These are phyloP conservation scores for Gynandropsis gynandra DNA, from an alignment of 345 rosid species.

Conservation along the genomic window DNA sequence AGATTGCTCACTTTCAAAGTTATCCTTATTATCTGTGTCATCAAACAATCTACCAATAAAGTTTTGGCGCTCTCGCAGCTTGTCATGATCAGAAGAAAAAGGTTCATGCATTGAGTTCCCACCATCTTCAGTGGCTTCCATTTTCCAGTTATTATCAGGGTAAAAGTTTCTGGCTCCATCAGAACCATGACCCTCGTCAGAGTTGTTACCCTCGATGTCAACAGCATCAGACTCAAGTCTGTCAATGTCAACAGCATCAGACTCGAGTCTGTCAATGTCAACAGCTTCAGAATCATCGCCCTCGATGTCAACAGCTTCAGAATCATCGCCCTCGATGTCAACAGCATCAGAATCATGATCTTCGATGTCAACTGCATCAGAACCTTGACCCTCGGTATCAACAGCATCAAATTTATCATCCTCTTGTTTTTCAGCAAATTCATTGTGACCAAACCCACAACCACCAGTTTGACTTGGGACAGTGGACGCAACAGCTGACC, in stretches of 20 bases:
- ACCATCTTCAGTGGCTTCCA: constrained; percentile 21
- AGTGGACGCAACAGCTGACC: constrained; percentile 33
- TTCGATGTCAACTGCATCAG: constrained; percentile 35
- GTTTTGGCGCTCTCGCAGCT: constrained; percentile 44
- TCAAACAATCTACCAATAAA: constrained; percentile 79
- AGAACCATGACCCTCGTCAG: constrained; percentile 49
- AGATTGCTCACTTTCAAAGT: constrained; percentile 40
- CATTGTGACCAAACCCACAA: constrained; percentile 28
- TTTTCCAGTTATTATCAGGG: constrained; percentile 14
- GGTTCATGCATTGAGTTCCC: constrained; percentile 30
- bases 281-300: constrained; percentile 44
- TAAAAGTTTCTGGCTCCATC: constrained; percentile 29
- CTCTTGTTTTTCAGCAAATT: constrained; percentile 37
- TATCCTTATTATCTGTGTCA: constrained; percentile 48
- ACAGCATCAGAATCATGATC: constrained; percentile 34
- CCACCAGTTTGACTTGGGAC: constrained; percentile 24
- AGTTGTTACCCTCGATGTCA: constrained; percentile 47
- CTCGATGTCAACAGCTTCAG: constrained; percentile 39
- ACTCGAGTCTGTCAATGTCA: constrained; percentile 32
- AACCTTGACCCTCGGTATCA: constrained; percentile 38
- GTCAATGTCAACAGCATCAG: constrained; percentile 36
- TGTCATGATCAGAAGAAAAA: constrained; percentile 35
- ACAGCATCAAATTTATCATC: constrained; percentile 36
- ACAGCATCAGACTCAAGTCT: constrained; percentile 36
- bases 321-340: constrained; percentile 36